Evolutionary conservation across 2,329 filamentous ascomycete genomes (phyloP).

Genomic region (Xenoacremonium recifei): DNA sequence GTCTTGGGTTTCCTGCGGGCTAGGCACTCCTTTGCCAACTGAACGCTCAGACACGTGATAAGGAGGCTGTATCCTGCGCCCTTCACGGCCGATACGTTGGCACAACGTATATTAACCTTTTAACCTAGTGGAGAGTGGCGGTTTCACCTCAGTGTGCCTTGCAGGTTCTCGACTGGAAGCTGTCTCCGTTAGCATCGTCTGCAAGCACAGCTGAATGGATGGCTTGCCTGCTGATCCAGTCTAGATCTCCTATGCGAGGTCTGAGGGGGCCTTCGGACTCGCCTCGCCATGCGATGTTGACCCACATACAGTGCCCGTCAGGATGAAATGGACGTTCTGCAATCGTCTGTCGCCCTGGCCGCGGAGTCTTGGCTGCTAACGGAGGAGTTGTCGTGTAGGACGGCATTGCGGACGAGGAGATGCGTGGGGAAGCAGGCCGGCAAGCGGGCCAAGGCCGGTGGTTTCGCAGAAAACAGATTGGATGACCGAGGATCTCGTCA

Average conservation of each 20-base stretch:
- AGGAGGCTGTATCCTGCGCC: conserved; percentile 6
- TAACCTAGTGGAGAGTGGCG: conserved; percentile 17
- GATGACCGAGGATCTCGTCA: conserved; percentile 20
- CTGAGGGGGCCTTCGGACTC: conserved; percentile 9
- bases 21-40: conserved; percentile 7
- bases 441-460: conserved; percentile 15
- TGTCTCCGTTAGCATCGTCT: conserved; percentile 10
- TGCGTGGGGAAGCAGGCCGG: conserved; percentile 12
- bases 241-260: conserved; percentile 11
- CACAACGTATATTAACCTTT: conserved; percentile 14
- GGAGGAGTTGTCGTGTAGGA: conserved; percentile 19
- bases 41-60: conserved; percentile 7
- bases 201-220: conserved; percentile 26
- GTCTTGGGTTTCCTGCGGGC: conserved; percentile 13
- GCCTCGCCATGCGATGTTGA: conserved; percentile 13
- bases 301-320: conserved; percentile 17
- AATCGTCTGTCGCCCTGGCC: no score
- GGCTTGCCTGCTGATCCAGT: conserved; percentile 13
- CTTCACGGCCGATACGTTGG: conserved; percentile 8
- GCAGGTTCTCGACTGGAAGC: conserved; percentile 10
- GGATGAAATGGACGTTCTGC: no score
- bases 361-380: conserved; percentile 15
- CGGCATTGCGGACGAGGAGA: conserved; percentile 11
- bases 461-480: conserved; percentile 13
- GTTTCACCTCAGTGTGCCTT: conserved; percentile 22